A percentile compares a stretch with the other conserved stretches of the same genome.
phyloP scores from a whole-genome alignment of 305 asterid genomes.

The Fraxinus latifolia region DNA sequence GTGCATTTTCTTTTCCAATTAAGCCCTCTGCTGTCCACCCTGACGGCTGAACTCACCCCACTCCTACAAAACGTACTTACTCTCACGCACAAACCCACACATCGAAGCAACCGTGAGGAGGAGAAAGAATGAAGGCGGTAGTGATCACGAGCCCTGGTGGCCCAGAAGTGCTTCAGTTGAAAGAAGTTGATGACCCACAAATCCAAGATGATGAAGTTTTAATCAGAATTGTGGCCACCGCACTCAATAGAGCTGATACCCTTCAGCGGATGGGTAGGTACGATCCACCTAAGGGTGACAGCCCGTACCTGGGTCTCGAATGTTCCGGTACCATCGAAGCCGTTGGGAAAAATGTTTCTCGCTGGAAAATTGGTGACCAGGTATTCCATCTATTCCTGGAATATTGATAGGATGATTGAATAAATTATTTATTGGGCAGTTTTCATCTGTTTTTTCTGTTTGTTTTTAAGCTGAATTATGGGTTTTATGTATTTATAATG shows the following conservation, averaged over 20 bases:
- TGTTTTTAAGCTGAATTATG: not conserved
- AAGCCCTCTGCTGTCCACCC: not conserved
- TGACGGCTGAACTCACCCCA: not conserved
- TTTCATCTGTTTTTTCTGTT: not conserved
- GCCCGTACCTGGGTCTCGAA: conserved; percentile 78
- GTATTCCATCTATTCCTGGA: conserved; percentile 25
- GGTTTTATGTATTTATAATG: not conserved
- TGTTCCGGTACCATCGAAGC: conserved; percentile 83
- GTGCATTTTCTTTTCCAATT: not conserved
- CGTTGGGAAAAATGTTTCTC: conserved; percentile 59
- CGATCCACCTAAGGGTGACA: conserved; percentile 73
- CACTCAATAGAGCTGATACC: conserved; percentile 77
- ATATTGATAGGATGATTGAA: not conserved
- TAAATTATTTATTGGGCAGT: not conserved
- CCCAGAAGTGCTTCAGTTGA: conserved; percentile 68
- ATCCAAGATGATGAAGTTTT: conserved; percentile 65
- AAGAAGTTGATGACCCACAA: conserved; percentile 69
- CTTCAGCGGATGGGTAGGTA: conserved; percentile 72
- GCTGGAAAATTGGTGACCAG: conserved; percentile 90
- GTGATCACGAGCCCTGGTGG: conserved; percentile 73
- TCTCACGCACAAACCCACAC: not conserved
- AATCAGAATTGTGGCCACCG: conserved; percentile 78
- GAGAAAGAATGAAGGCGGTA: conserved; percentile 64
- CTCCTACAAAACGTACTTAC: not conserved
- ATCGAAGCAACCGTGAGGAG: not conserved